Base-by-base conservation (phyloP, 345 rosid species). In the Citrus hindsii region DNA sequence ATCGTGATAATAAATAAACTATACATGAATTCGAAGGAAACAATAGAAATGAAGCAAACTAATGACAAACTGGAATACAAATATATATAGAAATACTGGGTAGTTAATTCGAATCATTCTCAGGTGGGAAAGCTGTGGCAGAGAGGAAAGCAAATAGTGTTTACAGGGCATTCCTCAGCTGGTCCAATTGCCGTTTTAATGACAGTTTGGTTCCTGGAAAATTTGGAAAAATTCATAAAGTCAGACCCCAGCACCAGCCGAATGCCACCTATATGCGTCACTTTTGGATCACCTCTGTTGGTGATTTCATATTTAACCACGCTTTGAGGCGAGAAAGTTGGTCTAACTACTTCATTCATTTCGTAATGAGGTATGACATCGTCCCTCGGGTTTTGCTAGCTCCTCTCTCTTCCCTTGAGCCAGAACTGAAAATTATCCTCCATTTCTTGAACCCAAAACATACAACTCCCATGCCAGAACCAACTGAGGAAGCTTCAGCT, bases 201-300 rank as follows among this genome's bases (percentile, higher is more conserved):
- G 22, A 83, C 98, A 21, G 78, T 92, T 64, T 90, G 95, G 97
- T 87, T 87, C 80, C 73, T 92, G 73, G 92, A 91, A 72, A 60
- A 35, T 9, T 74, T 69, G 32, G 32, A 30, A 30, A 30, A 30
- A 30, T 30, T 30, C 82, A 53, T 38, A 9, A 81, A 76, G 70
- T 37, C 76, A 24, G 48, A 32, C 9, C 18, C 30, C 8, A 61
- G 9, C 12, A 16, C 27, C 8, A 61, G 13, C 28, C 30, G 14
- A 28, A 14, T 14, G 25, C 37, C 37, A 25, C 91, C 92, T 53
- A 74, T 76, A 27, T 93, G 99, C 37, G 18, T 95, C 40, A 95
- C 99, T 9, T 95, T 92, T 76, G 98, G 94, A 58, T 94, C 97
- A 75, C 99, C 99, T 46, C 87, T 93, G 83, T 91, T 9, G 93